Evolutionary conservation across 768 basidiomycete genomes (phyloP).

Genomic region (Kwoniella newhampshirensis): DNA sequence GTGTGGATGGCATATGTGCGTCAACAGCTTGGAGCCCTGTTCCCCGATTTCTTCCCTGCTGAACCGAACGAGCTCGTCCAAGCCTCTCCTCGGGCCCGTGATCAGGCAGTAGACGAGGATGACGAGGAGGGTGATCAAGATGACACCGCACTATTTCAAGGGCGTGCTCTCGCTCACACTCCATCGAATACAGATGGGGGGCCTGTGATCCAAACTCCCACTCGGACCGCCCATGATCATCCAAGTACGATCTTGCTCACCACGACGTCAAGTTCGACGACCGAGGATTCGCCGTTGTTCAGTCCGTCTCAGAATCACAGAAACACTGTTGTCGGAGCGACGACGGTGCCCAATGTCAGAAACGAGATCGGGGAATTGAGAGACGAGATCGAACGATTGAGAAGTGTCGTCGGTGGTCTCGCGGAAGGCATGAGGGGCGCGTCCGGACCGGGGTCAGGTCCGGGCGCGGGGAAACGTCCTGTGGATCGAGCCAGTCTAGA

Average conservation of each 20-base stretch:
- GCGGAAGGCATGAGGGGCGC: slow-evolving; percentile 21
- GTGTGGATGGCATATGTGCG: slow-evolving; percentile 41
- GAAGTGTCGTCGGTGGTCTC: slow-evolving; percentile 36
- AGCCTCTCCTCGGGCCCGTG: neutral
- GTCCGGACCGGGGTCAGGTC: neutral
- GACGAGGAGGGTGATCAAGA: neutral
- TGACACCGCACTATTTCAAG: neutral
- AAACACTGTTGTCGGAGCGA: neutral
- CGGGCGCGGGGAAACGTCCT: no score
- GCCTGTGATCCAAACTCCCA: no score
- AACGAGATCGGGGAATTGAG: slow-evolving; percentile 31
- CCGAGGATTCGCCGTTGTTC: slow-evolving; percentile 9
- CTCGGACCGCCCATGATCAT: neutral
- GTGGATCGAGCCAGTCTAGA: neutral
- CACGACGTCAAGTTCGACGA: neutral
- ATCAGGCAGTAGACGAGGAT: neutral
- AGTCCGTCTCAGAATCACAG: slow-evolving; percentile 8
- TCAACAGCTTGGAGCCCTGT: slow-evolving; percentile 29
- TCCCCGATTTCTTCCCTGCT: slow-evolving; percentile 33
- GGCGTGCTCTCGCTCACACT: no score
- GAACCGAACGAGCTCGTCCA: slow-evolving; percentile 8
- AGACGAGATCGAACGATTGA: slow-evolving; percentile 39
- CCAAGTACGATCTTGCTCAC: no score
- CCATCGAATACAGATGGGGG: no score
- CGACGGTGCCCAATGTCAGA: slow-evolving; percentile 18